Base-by-base conservation (phyloP, 1,139 yeast species). In the Yamadazyma diospyri region DNA sequence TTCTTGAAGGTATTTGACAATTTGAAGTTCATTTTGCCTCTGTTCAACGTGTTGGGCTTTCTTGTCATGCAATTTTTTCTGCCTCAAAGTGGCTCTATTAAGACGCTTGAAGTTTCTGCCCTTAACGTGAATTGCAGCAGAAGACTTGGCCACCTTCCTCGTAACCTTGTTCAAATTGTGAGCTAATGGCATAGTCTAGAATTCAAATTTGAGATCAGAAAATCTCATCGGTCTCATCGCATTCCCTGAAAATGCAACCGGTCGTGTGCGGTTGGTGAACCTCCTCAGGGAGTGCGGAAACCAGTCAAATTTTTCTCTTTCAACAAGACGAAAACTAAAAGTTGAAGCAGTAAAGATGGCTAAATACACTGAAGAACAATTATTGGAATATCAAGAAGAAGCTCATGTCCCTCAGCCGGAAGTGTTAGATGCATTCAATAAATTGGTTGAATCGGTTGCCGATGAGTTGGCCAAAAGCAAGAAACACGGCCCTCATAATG, bases 71-170 rank as follows among this genome's bases (percentile, higher is more conserved):
- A 89, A 63, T 55, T 83, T 85, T 31, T 71, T 72, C 42, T 87
- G 94, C 55, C 97, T 72, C 29, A 87, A 61, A 1, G 94, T 78
- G n/a, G 97, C 97, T 42, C 94, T 68, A 40, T 81, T 81, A 36
- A 89, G 64, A 56, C 84, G 88, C 55, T 83, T 82, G 59, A 86
- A 83, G 57, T 86, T 88, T 36, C 97, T 73, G 6, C 97, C 95
- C 51, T 81, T 82, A 25, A 94, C 88, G 55, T 89, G 97, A 45
- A 89, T 69, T 19, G 72, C 64, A 13, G 80, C 78, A 28, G 76
- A 78, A 29, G 79, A 66, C 54, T 76, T 75, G 40, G 72, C 60
- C 39, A 79, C 57, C 35, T 68, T 71, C 60, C 84, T 84, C 46
- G 78, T 73, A 27, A 89, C 84, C 55, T 87, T 88, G 16, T 70